Base-by-base conservation (phyloP, 345 rosid genomes). In the Camelina hispida region DNA sequence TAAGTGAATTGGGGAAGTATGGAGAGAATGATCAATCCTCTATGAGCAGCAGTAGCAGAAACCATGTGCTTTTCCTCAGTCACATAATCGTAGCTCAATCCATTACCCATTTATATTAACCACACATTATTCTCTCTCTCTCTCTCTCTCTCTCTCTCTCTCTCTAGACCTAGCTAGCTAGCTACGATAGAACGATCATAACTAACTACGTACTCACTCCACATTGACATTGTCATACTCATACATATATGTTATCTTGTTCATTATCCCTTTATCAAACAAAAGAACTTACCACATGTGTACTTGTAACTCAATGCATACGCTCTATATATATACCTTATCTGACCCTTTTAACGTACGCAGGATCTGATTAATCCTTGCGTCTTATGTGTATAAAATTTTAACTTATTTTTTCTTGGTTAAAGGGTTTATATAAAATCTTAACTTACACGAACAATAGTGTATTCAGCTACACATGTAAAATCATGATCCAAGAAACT, bases 1-100 rank as follows among this genome's bases (percentile, higher is more conserved):
- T 58, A 75, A 68, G 69, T 51, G 74, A 68, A 75, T 67, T 67
- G 74, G 13, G 42, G 46, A 75, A 56, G 62, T 61, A 75, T 75
- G 79, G 74, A 68, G 74, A 68, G n/a, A 68, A 62, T 17, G 44
- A 60, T 68, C 68, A 62, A 52, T 60, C 74, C 15, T 68, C 47
- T 28, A 23, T 52, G 56, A 75, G 78, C 16, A 75, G 78, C 16
- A 56, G 72, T 57, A 10, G 68, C 79, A 75, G 79, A 75, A 73
- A 61, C 79, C 79, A 75, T 75, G 79, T 75, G 79, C 68, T 51
- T 68, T 75, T 75, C n/a, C 15, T 0, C 79, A 68, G 78, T 74
- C 73, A 37, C 67, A n/a, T 22, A 23, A 51, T 68, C 69, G 40
- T 68, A 68, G 53, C 74, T 59, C 67, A 66, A 66, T 52, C 62